Percentiles rank a stretch among this genome's conserved stretches.
phyloP scores from a whole-genome alignment of 73 alveolate species.

The Paramecium octaurelia region DNA sequence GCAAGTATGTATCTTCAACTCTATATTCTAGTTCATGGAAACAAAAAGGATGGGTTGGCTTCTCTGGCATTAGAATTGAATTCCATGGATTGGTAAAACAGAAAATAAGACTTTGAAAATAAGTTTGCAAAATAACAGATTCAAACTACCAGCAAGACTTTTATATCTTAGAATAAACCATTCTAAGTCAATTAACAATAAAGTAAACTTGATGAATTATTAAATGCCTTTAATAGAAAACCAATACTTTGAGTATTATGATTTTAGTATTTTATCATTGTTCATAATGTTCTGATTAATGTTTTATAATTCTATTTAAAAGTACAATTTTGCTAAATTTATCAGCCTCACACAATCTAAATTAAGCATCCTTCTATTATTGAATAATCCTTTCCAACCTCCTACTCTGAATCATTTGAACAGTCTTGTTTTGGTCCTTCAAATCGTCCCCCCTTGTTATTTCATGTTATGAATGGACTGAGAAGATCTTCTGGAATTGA shows the following conservation, averaged over 20 bases:
- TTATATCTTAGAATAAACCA: not conserved
- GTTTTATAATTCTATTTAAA: not conserved
- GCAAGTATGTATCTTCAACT: not conserved
- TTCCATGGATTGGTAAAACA: not conserved
- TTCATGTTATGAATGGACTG: not conserved
- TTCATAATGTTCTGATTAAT: slow-evolving; percentile 34
- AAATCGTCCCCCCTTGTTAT: not conserved
- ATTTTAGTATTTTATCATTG: not conserved
- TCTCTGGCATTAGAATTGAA: not conserved
- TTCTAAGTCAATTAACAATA: not conserved
- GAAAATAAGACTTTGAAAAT: not conserved
- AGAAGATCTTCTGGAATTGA: not conserved
- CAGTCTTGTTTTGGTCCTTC: not conserved
- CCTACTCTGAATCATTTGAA: not conserved
- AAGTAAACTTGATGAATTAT: slow-evolving; percentile 22
- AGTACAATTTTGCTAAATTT: not conserved
- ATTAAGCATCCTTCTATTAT: not conserved
- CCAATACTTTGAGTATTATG: not conserved
- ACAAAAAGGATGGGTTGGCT: not conserved
- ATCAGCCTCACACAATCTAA: not conserved
- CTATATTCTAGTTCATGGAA: not conserved
- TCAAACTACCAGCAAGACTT: not conserved
- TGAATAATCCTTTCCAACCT: not conserved
- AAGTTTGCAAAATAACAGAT: not conserved
- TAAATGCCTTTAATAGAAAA: not conserved